phyloP scores from a whole-genome alignment of 2,329 filamentous ascomycete species.

The Pleoardoris graminearum region DNA sequence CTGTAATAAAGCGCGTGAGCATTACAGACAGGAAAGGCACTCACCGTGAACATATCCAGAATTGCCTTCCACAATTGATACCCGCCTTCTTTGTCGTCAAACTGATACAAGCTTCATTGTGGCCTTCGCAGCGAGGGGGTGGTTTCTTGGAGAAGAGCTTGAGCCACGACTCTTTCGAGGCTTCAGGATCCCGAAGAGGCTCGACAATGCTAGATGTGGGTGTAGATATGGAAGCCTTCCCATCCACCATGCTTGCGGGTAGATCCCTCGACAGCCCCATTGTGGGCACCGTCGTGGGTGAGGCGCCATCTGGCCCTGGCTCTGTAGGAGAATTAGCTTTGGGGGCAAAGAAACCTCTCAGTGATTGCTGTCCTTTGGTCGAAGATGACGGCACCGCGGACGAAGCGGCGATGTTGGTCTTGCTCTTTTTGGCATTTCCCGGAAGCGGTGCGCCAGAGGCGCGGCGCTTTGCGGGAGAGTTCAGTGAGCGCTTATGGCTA shows the following conservation, averaged over 20 bases:
- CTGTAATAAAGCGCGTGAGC: not conserved
- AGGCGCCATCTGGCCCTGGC: not conserved
- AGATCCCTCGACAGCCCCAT: not conserved
- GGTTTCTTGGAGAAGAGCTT: conserved; percentile 77
- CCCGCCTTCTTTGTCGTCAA: conserved; percentile 87
- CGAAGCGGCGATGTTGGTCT: conserved; percentile 43
- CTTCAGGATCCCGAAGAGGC: conserved; percentile 32
- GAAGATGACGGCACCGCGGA: conserved; percentile 20
- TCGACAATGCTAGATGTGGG: conserved; percentile 9
- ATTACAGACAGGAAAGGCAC: conserved; percentile 23
- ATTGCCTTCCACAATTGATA: conserved; percentile 70
- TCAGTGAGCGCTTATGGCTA: conserved; percentile 18
- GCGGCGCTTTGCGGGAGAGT: conserved; percentile 37
- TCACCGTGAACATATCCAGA: conserved; percentile 70
- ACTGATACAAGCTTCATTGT: conserved; percentile 83
- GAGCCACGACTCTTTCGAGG: conserved; percentile 78
- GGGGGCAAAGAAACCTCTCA: conserved; percentile 75
- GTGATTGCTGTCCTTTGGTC: conserved; percentile 60
- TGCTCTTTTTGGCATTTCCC: conserved; percentile 54
- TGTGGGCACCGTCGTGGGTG: conserved; percentile 6
- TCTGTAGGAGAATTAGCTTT: conserved; percentile 10
- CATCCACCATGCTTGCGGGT: not conserved
- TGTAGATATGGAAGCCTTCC: not conserved
- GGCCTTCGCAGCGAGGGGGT: conserved; percentile 77
- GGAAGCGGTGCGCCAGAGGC: conserved; percentile 21